Percentiles rank a stretch among this genome's conserved stretches.
These are phyloP conservation scores for Rachicladosporium sp. DNA, from an alignment of 2,329 filamentous ascomycete species.

Conservation along the genomic window DNA sequence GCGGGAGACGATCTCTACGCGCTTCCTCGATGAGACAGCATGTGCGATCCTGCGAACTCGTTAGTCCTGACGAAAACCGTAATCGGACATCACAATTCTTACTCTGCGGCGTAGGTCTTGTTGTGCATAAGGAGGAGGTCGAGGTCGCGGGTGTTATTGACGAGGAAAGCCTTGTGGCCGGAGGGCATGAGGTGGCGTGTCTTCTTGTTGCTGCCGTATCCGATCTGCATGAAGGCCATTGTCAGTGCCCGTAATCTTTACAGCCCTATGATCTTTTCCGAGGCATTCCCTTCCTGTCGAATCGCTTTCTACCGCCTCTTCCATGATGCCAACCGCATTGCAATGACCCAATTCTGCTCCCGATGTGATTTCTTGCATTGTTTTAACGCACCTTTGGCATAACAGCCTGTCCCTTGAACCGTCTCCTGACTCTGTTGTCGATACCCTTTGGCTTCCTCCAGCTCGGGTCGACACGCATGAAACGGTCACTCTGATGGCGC, in stretches of 20 bases:
- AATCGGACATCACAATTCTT: conserved; percentile 31
- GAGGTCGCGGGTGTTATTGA: conserved; percentile 91
- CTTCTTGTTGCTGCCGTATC: conserved; percentile 99
- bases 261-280: conserved; percentile 1
- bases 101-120: conserved; percentile 97
- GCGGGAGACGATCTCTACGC: conserved; percentile 92
- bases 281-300: neutral
- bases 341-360: conserved; percentile 4
- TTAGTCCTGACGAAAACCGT: conserved; percentile 22
- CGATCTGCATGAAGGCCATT: conserved; percentile 53
- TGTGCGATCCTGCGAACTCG: conserved; percentile 66
- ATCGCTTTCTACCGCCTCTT: no score
- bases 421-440: conserved; percentile 92
- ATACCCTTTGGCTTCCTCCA: conserved; percentile 99
- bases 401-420: conserved; percentile 87
- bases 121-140: conserved; percentile 99
- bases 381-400: conserved; percentile 83
- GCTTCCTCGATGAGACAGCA: conserved; percentile 96
- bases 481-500: conserved; percentile 95
- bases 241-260: conserved; percentile 5
- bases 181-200: conserved; percentile 97
- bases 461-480: conserved; percentile 77
- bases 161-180: conserved; percentile 99
- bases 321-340: no score
- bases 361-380: neutral